These are phyloP conservation scores for Rhodotorula mucilaginosa DNA, from an alignment of 1,284 basidiomycete species.

Conservation along the genomic window DNA sequence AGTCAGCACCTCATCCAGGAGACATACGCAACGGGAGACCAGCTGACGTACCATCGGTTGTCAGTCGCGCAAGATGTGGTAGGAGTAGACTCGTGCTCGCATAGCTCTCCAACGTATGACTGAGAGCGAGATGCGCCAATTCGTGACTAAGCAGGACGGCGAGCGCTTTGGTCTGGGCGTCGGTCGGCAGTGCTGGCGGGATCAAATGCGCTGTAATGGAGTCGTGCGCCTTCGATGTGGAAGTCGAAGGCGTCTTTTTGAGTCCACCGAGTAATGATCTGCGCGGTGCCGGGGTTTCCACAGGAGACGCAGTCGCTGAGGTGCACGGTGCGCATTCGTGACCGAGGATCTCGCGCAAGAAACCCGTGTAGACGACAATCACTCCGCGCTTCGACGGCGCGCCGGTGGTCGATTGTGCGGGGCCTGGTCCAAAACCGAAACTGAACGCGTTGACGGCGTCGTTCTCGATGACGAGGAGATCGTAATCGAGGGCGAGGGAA, in stretches of 20 bases:
- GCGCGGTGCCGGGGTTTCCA: background rate
- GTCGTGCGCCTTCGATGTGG: background rate
- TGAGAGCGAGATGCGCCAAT: conserved; percentile 42
- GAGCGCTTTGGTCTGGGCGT: conserved; percentile 39
- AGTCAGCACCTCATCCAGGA: background rate
- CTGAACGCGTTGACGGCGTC: conserved; percentile 43
- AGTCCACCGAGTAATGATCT: background rate
- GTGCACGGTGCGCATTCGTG: no score
- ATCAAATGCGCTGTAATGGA: conserved; percentile 20
- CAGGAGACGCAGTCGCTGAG: background rate
- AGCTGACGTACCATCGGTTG: conserved; percentile 34
- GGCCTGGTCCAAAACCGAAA: conserved; percentile 42
- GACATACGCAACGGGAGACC: background rate
- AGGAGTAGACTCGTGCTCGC: conserved; percentile 39
- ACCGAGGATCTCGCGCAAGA: conserved; percentile 43
- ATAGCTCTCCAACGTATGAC: conserved; percentile 44
- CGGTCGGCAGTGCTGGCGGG: conserved; percentile 24
- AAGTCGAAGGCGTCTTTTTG: background rate
- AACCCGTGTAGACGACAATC: conserved; percentile 44
- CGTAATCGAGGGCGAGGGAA: conserved; percentile 33
- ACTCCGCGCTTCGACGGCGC: conserved; percentile 26
- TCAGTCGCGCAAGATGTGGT: conserved; percentile 41
- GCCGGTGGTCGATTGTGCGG: background rate
- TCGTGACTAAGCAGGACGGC: conserved; percentile 44
- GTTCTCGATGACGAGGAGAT: conserved; percentile 43